phyloP scores from a whole-genome alignment of 192 early-diverging fungal species.

The Coemansia sp. region DNA sequence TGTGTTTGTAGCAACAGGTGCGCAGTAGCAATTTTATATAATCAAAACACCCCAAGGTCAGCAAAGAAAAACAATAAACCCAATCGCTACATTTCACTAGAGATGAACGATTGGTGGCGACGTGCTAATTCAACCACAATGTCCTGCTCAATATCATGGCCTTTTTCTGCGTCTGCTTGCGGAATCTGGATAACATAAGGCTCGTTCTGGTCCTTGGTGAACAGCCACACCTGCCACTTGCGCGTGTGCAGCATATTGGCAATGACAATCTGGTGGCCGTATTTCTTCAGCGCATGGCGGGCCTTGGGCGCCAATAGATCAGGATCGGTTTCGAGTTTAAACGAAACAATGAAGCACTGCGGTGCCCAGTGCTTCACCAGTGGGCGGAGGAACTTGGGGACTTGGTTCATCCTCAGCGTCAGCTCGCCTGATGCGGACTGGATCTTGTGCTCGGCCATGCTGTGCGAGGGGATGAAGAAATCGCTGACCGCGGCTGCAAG shows the following conservation, averaged over 20 bases:
- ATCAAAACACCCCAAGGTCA: neutral
- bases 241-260: slow-evolving; percentile 89
- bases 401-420: slow-evolving; percentile 88
- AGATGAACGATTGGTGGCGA: slow-evolving; percentile 27
- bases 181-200: slow-evolving; percentile 36
- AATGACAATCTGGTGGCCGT: slow-evolving; percentile 97
- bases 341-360: slow-evolving; percentile 91
- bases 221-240: slow-evolving; percentile 77
- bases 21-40: neutral
- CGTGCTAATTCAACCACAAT: slow-evolving; percentile 38
- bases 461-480: slow-evolving; percentile 93
- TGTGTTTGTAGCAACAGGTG: neutral
- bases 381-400: slow-evolving; percentile 94
- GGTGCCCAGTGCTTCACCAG: slow-evolving; percentile 92
- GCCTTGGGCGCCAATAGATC: slow-evolving; percentile 80
- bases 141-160: slow-evolving; percentile 43
- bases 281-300: slow-evolving; percentile 70
- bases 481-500: slow-evolving; percentile 97
- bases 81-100: neutral
- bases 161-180: slow-evolving; percentile 18
- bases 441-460: slow-evolving; percentile 98
- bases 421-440: slow-evolving; percentile 88
- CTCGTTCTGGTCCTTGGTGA: slow-evolving; percentile 31
- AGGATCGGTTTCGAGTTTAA: slow-evolving; percentile 94
- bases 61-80: neutral